Evolutionary conservation across 345 rosid species (phyloP), one percentile per base, ranked within the genome.

Genomic region (Cardamine occulta): DNA sequence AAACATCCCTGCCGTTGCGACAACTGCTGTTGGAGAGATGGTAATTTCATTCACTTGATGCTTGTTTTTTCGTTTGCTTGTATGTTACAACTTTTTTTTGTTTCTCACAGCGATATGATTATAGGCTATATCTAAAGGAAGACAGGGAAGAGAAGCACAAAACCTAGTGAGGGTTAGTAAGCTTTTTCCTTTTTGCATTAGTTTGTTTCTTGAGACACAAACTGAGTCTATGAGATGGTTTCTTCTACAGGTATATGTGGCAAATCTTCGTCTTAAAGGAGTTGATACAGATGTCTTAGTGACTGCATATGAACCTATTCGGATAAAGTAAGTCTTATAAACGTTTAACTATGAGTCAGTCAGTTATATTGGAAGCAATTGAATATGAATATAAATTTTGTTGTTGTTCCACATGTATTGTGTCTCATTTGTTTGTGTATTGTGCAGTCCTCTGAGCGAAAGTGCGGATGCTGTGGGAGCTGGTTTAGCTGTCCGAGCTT

Each of bases 71-170:
- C 15, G 45, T 21, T 44, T 37, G 19, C 37, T 2, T 1, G 11
- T 67, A 28, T 49, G 11, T 45, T 44, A 14, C 34, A 23, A 11
- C 21, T 34, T 18, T 9, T 1, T 45, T 44, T 1, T 35, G 37
- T 49, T 15, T 37, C 24, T 61, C 12, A 68, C 53, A 71, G 9
- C 9, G 45, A 23, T 79, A 17, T 78, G 21, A 9, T 69, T 63
- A 47, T 74, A 93, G 96, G 85, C 86, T 39, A 79, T 89, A 73
- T 89, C 98, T 5, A 91, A 94, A 82, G 98, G 88, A 73, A 83
- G 87, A 18, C 98, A 94, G 63, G 98, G 97, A 82, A 88, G 91
- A 81, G 97, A 91, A 79, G 96, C 97, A 3, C 97, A 88, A 63
- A 93, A 93, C 75, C 63, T 85, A 59, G 82, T 91, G 61, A 86